A percentile compares a stretch with the other conserved stretches of the same genome.
Conservation (phyloP, 495 filamentous ascomycete species). For the Talaromyces adpressus region DNA sequence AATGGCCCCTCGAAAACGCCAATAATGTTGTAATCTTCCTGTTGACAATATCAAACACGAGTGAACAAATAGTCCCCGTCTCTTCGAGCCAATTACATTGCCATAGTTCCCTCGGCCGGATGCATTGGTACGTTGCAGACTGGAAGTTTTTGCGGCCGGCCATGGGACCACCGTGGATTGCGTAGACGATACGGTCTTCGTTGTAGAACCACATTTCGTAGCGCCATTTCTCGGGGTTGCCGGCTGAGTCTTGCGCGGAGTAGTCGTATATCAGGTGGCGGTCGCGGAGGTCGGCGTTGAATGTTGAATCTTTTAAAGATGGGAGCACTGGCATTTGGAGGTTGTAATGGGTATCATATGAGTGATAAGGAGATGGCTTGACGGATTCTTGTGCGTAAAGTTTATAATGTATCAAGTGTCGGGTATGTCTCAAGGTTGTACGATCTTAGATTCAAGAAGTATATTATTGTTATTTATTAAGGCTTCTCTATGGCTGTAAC, state of each 20-base stretch:
- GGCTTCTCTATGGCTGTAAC: neutral
- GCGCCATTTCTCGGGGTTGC: conserved; percentile 34
- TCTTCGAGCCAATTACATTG: neutral
- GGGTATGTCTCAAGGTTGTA: too few relatives aligned
- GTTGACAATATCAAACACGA: neutral
- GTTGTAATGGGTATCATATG: too few relatives aligned
- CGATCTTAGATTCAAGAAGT: too few relatives aligned
- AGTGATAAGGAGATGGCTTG: too few relatives aligned
- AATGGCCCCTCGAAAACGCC: neutral
- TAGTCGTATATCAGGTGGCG: conserved; percentile 39
- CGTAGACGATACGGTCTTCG: conserved; percentile 32
- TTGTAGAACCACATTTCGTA: conserved; percentile 41
- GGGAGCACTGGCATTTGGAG: neutral
- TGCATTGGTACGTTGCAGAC: conserved; percentile 31
- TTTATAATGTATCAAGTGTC: too few relatives aligned
- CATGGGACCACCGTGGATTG: conserved; percentile 36
- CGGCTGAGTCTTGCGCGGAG: conserved; percentile 19
- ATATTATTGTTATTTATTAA: too few relatives aligned
- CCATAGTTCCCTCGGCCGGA: neutral
- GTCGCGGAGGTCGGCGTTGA: neutral
- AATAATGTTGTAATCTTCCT: neutral
- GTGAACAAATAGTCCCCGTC: neutral
- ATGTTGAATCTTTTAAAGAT: neutral
- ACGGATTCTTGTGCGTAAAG: too few relatives aligned
- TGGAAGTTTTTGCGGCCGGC: conserved; percentile 33